Evolutionary conservation across 805 yeast genomes (phyloP), one percentile per base, ranked within the genome.

Genomic region (Wickerhamomyces bisporus): DNA sequence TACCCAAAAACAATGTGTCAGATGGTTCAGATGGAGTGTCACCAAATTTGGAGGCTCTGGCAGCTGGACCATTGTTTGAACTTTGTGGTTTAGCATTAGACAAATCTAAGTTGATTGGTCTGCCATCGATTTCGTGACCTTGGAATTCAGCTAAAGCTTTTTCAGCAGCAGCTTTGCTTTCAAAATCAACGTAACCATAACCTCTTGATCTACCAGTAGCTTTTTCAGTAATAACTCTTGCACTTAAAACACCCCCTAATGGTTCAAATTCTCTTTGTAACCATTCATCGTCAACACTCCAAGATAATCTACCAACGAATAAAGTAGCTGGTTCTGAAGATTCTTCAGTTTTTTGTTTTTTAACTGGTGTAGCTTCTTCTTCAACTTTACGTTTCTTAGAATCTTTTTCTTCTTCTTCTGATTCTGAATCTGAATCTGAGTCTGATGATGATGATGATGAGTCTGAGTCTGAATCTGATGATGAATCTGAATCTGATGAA

Each of bases 231-330:
- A 93, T 86, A 50, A 93, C 96, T 70, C 98, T 82, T 50, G 98
- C 97, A 54, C 80, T 64, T 26, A 77, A 56, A 43, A 88, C 93
- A 64, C 95, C 96, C 36, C 91, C 95, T 38, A 66, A 56, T 45
- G 73, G 76, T 62, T 81, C 88, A 64, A 93, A 93, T 70, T 86
- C 97, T 45, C 81, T 70, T 66, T 73, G 73, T 63, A 93, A 79
- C 95, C 96, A 86, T 43, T 81, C 95, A 61, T 89, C 97, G 59
- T 93, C 98, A 57, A 93, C 77, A 65, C 80, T 84, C 98, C 98
- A 93, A 16, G 98, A 88, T 58, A 93, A 77, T 71, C 98, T 82
- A 57, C 98, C 98, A 49, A 89, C 98, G 57, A 93, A 93, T 49
- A 93, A 65, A 44, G 98, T 91, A 43, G 91, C 85, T 53, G 88